Evolutionary conservation across 176 grass and related monocot species (phyloP), one percentile per base, ranked within the genome.

Genomic region (Saccharum spontaneum): DNA sequence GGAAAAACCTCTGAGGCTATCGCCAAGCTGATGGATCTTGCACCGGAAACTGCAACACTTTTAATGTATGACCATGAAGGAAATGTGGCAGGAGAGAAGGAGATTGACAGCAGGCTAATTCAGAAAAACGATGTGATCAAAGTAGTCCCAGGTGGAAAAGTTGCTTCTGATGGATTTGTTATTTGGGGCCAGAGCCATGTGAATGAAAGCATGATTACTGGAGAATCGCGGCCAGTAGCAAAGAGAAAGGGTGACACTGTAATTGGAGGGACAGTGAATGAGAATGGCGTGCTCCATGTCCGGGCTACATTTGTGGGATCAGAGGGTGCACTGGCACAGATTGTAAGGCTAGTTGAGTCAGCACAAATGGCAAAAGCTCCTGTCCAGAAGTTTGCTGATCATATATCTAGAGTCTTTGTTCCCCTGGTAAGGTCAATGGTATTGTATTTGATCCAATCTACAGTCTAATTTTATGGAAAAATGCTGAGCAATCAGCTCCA

Each of bases 81-180:
- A 23, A 94, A 89, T 81, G 52, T 98, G 23, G 81, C 79, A 49
- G 82, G 78, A 14, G 96, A 98, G 86, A 90, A 83, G 49, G 93
- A 98, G 81, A 94, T 98, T 39, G 96, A 98, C 77, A 90, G 91
- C 71, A 86, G 91, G 65, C 23, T 98, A 71, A 98, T 95, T 87
- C 96, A 98, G 78, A 98, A 98, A 89, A 98, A 98, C 75, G 96
- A 98, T 70, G 89, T 98, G 76, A 94, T 98, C 49, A 98, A 94
- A 94, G 93, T 98, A 74, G 78, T 88, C 24, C 96, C 93, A 0
- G 93, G 96, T 77, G 93, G 86, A 34, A 98, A 98, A 85, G 86
- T 98, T 86, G 93, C 96, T 76, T 98, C 88, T 0, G 96, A 98
- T 87, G 96, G 96, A 22, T 90, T 95, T 90, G 93, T 98, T 81